phyloP scores from a whole-genome alignment of 768 basidiomycete species.

The Cystofilobasidium capitatum region DNA sequence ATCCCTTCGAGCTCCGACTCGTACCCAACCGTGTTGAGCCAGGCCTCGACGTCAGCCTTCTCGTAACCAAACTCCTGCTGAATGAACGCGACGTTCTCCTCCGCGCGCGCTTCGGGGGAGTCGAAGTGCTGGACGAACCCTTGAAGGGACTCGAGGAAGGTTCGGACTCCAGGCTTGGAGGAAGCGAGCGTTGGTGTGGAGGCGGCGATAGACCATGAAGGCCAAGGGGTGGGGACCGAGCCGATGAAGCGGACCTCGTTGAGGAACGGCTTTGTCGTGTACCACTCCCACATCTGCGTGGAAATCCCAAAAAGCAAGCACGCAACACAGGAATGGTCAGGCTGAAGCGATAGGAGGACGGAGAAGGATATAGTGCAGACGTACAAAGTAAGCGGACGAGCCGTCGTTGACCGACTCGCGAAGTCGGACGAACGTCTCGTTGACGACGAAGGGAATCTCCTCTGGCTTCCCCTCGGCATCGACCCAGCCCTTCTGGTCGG shows the following conservation, averaged over 20 bases:
- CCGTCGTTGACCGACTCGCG: slow-evolving; percentile 80
- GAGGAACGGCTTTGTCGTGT: slow-evolving; percentile 69
- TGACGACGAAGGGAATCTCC: slow-evolving; percentile 46
- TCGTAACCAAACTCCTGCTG: slow-evolving; percentile 68
- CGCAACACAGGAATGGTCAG: slow-evolving; percentile 45
- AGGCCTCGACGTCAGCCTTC: slow-evolving; percentile 73
- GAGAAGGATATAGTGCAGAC: slow-evolving; percentile 25
- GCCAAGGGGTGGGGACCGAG: slow-evolving; percentile 76
- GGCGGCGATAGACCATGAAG: slow-evolving; percentile 89
- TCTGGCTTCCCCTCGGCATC: slow-evolving; percentile 32
- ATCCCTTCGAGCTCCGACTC: slow-evolving; percentile 57
- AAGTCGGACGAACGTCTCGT: slow-evolving; percentile 44
- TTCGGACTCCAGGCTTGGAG: slow-evolving; percentile 42
- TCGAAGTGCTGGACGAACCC: slow-evolving; percentile 57
- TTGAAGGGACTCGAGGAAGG: slow-evolving; percentile 59
- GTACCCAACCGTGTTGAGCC: slow-evolving; percentile 72
- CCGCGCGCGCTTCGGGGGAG: slow-evolving; percentile 36
- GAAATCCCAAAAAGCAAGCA: background rate
- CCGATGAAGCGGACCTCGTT: slow-evolving; percentile 76
- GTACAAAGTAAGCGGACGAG: slow-evolving; percentile 45
- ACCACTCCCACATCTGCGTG: slow-evolving; percentile 37
- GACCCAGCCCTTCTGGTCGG: slow-evolving; percentile 73
- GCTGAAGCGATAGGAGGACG: slow-evolving; percentile 46
- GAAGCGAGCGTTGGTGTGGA: slow-evolving; percentile 45
- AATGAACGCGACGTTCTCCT: slow-evolving; percentile 63